Conservation (phyloP, 768 basidiomycete species). For the Mrakia frigida region DNA sequence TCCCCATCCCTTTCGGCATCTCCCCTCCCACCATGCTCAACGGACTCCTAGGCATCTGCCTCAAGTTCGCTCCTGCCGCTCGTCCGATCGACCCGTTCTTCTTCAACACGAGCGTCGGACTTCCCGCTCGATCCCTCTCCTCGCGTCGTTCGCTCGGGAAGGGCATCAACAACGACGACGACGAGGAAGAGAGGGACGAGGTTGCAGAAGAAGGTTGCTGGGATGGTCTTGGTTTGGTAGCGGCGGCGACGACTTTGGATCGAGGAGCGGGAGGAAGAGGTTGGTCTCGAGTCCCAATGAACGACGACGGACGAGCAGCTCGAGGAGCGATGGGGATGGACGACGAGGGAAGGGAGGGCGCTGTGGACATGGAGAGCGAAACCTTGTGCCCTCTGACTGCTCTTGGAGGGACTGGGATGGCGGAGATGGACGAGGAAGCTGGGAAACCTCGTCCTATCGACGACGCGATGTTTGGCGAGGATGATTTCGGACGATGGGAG, state of each 20-base stretch:
- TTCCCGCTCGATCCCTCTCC: neutral
- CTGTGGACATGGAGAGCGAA: neutral
- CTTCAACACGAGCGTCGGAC: neutral
- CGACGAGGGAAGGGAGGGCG: neutral
- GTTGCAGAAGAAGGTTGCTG: neutral
- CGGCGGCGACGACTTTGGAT: neutral
- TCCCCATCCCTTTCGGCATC: neutral
- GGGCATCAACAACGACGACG: neutral
- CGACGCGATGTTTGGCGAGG: neutral
- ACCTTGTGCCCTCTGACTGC: slow-evolving; percentile 4
- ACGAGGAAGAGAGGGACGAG: neutral
- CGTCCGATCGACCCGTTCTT: neutral
- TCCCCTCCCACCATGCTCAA: slow-evolving; percentile 2
- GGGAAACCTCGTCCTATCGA: neutral
- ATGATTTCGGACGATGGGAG: neutral
- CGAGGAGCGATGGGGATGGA: slow-evolving; percentile 12
- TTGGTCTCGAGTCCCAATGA: neutral
- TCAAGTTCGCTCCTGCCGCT: neutral
- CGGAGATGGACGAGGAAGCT: neutral
- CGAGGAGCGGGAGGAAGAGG: neutral
- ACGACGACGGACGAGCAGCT: neutral
- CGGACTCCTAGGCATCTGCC: slow-evolving; percentile 16
- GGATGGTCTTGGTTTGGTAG: neutral
- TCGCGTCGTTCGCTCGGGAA: neutral
- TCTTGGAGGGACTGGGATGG: neutral